Percentiles rank a stretch among this genome's conserved stretches.
Conservation (phyloP, 495 filamentous ascomycete genomes). For the Penicillium cosmopolitanum region DNA sequence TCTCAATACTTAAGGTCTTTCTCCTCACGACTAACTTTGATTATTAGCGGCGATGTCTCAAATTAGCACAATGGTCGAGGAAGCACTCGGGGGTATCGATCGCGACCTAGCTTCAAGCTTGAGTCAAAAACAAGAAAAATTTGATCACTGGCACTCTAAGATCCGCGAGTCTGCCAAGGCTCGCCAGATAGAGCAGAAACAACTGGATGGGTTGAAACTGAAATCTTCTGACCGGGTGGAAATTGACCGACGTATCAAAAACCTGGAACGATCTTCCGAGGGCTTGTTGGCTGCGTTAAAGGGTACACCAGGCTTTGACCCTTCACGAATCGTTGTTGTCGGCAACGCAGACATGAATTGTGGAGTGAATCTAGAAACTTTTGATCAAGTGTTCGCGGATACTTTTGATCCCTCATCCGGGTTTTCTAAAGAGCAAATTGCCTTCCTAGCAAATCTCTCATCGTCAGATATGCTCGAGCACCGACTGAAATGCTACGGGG, state of each 20-base stretch:
- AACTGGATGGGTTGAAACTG: conserved; percentile 66
- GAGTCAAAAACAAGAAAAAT: conserved; percentile 76
- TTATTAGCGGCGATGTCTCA: conserved; percentile 66
- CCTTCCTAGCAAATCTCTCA: conserved; percentile 37
- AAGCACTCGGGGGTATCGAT: conserved; percentile 66
- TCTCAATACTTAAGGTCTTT: neutral
- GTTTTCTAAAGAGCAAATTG: conserved; percentile 42
- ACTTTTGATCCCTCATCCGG: conserved; percentile 40
- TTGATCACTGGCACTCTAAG: conserved; percentile 74
- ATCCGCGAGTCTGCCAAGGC: conserved; percentile 80
- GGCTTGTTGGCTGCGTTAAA: conserved; percentile 46
- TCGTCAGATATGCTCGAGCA: conserved; percentile 33
- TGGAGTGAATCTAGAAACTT: conserved; percentile 47
- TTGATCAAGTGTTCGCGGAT: conserved; percentile 41
- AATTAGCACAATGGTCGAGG: conserved; percentile 47
- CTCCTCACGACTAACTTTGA: conserved; percentile 28
- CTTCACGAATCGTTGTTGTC: conserved; percentile 35
- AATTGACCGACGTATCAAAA: conserved; percentile 62
- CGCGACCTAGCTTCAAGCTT: conserved; percentile 75
- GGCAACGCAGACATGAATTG: conserved; percentile 59
- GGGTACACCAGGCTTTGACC: conserved; percentile 35
- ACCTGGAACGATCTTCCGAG: conserved; percentile 59
- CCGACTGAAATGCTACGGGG: conserved; percentile 37
- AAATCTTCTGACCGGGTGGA: conserved; percentile 61
- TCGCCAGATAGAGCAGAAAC: conserved; percentile 73